These are phyloP conservation scores for Coccomyxa sp. DNA, from an alignment of 139 green algal genomes.

Conservation along the genomic window DNA sequence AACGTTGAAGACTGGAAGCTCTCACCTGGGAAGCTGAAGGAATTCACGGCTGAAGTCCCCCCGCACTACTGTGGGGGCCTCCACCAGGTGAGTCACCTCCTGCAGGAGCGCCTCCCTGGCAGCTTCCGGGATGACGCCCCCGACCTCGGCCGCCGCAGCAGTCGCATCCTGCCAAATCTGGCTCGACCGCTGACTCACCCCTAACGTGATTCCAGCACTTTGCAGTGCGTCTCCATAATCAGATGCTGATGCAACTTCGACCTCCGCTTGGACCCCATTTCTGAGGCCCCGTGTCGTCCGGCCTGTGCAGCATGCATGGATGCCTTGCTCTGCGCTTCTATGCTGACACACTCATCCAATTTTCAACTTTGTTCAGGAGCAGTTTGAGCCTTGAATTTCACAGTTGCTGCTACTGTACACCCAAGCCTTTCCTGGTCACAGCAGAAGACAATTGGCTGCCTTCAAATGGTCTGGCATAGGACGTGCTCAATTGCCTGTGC, in stretches of 20 bases:
- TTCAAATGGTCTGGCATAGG: too few species aligned
- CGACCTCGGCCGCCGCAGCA: slow-evolving; percentile 32
- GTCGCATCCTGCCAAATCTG: slow-evolving; percentile 67
- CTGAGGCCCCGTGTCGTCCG: background rate
- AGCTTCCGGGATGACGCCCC: slow-evolving; percentile 49
- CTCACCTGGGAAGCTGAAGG: slow-evolving; percentile 66
- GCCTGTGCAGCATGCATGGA: background rate
- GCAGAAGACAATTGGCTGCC: too few species aligned
- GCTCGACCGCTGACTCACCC: slow-evolving; percentile 37
- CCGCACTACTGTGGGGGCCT: slow-evolving; percentile 77
- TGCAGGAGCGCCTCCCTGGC: slow-evolving; percentile 59
- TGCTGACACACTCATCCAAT: too few species aligned
- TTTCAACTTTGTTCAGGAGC: too few species aligned
- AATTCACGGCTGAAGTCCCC: slow-evolving; percentile 82
- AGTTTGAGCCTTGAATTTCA: too few species aligned
- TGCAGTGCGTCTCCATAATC: background rate
- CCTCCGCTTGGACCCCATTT: background rate
- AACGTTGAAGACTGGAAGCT: too few species aligned
- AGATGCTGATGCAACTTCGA: background rate
- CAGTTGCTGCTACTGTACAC: too few species aligned
- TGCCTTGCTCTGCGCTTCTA: too few species aligned
- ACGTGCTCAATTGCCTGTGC: too few species aligned
- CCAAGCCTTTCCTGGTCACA: too few species aligned
- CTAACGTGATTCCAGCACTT: slow-evolving; percentile 55
- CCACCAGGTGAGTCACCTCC: slow-evolving; percentile 88